Conservation (phyloP, 1,284 basidiomycete species). For the Porogramme epimiltina region DNA sequence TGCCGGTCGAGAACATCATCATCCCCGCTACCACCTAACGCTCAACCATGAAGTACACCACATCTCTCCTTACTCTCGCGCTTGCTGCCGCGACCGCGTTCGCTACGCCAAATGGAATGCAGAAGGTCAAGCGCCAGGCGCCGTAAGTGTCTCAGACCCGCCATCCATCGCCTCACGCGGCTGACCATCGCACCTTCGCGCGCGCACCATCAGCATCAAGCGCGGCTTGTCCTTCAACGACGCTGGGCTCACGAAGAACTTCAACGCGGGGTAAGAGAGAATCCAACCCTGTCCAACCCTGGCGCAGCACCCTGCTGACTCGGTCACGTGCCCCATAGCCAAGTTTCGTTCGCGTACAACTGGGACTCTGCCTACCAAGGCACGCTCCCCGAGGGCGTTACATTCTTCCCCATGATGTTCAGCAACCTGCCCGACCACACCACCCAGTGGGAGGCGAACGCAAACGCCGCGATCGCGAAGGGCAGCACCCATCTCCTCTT, state of each 20-base stretch:
- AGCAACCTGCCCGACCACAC: slow-evolving; percentile 23
- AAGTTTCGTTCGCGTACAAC: slow-evolving; percentile 33
- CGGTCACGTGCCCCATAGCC: slow-evolving; percentile 2
- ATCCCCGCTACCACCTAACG: not conserved
- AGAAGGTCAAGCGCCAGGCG: not conserved
- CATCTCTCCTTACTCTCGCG: slow-evolving; percentile 27
- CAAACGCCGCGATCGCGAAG: slow-evolving; percentile 31
- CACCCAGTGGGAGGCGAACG: slow-evolving; percentile 27
- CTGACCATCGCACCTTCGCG: not conserved
- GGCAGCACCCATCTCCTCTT: slow-evolving; percentile 33
- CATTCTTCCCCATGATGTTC: slow-evolving; percentile 34
- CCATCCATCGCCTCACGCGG: not conserved
- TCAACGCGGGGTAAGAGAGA: slow-evolving; percentile 27
- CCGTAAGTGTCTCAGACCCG: slow-evolving; percentile 8
- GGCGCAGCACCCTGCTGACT: too few relatives aligned
- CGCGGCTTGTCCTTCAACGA: slow-evolving; percentile 35
- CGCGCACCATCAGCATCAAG: slow-evolving; percentile 21
- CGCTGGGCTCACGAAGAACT: slow-evolving; percentile 22
- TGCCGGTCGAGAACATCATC: not conserved
- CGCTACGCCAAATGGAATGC: slow-evolving; percentile 21
- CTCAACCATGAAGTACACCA: slow-evolving; percentile 30
- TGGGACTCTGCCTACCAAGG: slow-evolving; percentile 27
- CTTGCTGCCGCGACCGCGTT: slow-evolving; percentile 28
- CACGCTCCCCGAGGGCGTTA: slow-evolving; percentile 22
- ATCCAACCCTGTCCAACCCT: too few relatives aligned